phyloP scores from a whole-genome alignment of 208 protist species.

The Porcisia deanei region DNA sequence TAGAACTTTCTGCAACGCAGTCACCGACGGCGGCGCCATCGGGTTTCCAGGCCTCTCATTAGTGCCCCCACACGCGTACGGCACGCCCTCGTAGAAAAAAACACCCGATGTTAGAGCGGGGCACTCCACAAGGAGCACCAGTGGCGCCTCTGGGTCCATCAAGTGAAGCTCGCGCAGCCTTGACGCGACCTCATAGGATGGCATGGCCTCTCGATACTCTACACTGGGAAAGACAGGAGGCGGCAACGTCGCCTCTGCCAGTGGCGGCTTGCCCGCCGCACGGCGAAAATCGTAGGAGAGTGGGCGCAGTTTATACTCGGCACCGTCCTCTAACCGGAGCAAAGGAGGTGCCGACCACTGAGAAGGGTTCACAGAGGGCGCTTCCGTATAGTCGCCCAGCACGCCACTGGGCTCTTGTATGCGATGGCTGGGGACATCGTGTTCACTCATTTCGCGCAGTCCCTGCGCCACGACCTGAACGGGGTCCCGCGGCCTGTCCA shows the following conservation, averaged over 20 bases:
- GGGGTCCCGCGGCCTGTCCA: conserved; percentile 46
- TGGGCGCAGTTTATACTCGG: conserved; percentile 9
- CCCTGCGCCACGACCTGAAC: conserved; percentile 56
- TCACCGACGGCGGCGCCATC: conserved; percentile 6
- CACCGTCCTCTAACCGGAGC: neutral
- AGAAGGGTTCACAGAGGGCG: neutral
- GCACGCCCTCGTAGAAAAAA: conserved; percentile 72
- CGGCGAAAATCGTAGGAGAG: conserved; percentile 14
- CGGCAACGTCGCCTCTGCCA: neutral
- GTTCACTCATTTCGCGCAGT: conserved; percentile 18
- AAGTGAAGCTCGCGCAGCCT: conserved; percentile 21
- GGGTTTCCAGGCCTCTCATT: conserved; percentile 23
- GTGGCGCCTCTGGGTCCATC: conserved; percentile 15
- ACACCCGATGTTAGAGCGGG: conserved; percentile 45
- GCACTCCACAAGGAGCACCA: conserved; percentile 66
- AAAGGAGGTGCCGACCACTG: neutral
- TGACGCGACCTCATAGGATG: conserved; percentile 25
- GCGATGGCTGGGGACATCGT: neutral
- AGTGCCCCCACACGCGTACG: conserved; percentile 50
- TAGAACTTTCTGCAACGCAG: conserved; percentile 28
- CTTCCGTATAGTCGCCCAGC: neutral
- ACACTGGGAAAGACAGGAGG: conserved; percentile 13
- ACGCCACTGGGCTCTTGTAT: neutral
- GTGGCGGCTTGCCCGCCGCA: neutral
- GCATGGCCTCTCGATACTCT: conserved; percentile 14